Conservation (phyloP, 2,329 filamentous ascomycete genomes). For the Ambrosiella beaveri region DNA sequence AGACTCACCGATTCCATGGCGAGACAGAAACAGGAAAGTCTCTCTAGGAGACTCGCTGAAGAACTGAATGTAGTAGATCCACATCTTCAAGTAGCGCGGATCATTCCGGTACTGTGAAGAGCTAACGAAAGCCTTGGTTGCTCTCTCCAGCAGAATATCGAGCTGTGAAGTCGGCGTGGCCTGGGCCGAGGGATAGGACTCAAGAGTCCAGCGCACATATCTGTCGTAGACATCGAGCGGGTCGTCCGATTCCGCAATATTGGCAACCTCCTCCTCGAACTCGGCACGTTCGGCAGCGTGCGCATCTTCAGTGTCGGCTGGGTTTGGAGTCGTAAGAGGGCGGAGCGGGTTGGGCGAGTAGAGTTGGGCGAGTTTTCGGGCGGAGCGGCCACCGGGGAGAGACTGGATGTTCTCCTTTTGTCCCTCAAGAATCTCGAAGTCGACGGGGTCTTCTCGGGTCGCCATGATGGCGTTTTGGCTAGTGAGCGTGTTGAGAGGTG, state of each 20-base stretch:
- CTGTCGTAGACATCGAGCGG: slow-evolving; percentile 90
- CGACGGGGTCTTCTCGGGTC: slow-evolving; percentile 35
- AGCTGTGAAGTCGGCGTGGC: slow-evolving; percentile 84
- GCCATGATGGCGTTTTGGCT: slow-evolving; percentile 26
- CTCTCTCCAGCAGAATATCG: slow-evolving; percentile 73
- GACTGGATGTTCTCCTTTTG: slow-evolving; percentile 98
- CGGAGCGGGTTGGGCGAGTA: slow-evolving; percentile 52
- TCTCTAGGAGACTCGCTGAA: slow-evolving; percentile 90
- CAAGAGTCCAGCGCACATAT: slow-evolving; percentile 92
- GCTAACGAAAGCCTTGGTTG: slow-evolving; percentile 77
- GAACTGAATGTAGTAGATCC: slow-evolving; percentile 83
- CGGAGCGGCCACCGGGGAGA: slow-evolving; percentile 71
- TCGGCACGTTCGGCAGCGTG: slow-evolving; percentile 67
- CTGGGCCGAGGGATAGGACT: slow-evolving; percentile 87
- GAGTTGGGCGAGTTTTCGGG: slow-evolving; percentile 68
- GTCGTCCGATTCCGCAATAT: slow-evolving; percentile 75
- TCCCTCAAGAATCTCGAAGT: slow-evolving; percentile 85
- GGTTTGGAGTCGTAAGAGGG: slow-evolving; percentile 43
- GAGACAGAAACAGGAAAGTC: slow-evolving; percentile 77
- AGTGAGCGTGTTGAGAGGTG: background rate
- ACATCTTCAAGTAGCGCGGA: slow-evolving; percentile 78
- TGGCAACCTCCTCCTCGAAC: slow-evolving; percentile 68
- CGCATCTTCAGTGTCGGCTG: slow-evolving; percentile 55
- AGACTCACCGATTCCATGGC: slow-evolving; percentile 70
- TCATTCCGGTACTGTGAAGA: slow-evolving; percentile 86